phyloP scores from a whole-genome alignment of 108 stramenopile species.

The Chaetoceros tenuissimus region DNA sequence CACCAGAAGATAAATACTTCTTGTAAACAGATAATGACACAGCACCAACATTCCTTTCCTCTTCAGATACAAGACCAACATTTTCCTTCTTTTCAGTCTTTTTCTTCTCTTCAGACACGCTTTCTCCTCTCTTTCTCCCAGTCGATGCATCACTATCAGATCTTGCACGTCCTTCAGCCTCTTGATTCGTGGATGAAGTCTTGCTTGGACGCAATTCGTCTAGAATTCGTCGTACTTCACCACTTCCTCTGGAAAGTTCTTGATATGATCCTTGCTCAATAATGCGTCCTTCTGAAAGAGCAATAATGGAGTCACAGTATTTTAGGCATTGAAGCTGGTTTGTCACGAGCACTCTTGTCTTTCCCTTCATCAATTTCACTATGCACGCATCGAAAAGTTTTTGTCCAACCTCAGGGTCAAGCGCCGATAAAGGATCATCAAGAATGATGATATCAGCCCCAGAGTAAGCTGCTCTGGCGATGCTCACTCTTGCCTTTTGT shows the following conservation, averaged over 20 bases:
- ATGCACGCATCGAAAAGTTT: constrained; percentile 75
- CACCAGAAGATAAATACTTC: constrained; percentile 55
- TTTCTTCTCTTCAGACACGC: constrained; percentile 10
- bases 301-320: constrained; percentile 68
- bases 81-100: constrained; percentile 5
- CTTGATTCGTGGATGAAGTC: neutral
- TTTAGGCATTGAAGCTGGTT: constrained; percentile 75
- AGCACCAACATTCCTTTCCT: constrained; percentile 57
- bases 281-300: constrained; percentile 45
- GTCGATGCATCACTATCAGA: neutral
- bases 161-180: neutral
- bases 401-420: constrained; percentile 81
- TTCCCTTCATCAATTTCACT: constrained; percentile 39
- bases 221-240: constrained; percentile 65
- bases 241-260: constrained; percentile 42
- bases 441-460: constrained; percentile 71
- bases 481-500: constrained; percentile 52
- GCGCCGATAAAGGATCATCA: constrained; percentile 76
- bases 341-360: constrained; percentile 86
- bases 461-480: constrained; percentile 81
- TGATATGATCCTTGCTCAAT: constrained; percentile 67
- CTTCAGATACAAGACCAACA: constrained; percentile 37
- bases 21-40: constrained; percentile 45
- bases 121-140: neutral
- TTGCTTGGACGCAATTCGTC: constrained; percentile 15